Conservation (phyloP, 2,329 filamentous ascomycete species). For the Fusarium falciforme region DNA sequence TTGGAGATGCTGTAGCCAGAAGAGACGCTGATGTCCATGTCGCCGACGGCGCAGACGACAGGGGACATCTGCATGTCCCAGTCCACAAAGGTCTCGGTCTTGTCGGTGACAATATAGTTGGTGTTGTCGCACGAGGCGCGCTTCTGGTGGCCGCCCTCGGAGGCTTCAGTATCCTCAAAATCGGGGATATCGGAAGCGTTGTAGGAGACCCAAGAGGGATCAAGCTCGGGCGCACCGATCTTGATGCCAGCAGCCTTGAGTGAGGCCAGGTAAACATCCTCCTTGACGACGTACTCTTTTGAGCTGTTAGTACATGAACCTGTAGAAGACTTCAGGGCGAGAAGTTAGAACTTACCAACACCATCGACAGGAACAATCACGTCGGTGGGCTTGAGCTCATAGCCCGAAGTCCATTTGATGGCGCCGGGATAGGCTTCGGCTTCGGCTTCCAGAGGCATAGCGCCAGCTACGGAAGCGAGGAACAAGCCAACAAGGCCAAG, state of each 20-base stretch:
- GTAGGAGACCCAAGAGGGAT: background rate
- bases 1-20: slow-evolving; percentile 19
- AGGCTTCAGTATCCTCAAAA: background rate
- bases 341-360: background rate
- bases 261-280: background rate
- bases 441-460: background rate
- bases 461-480: background rate
- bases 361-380: background rate
- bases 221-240: background rate
- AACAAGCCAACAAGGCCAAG: background rate
- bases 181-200: background rate
- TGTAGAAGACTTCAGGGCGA: background rate
- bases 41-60: slow-evolving; percentile 6
- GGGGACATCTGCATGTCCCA: slow-evolving; percentile 28
- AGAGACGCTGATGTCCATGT: slow-evolving; percentile 18
- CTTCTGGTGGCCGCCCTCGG: background rate
- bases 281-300: background rate
- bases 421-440: background rate
- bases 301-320: background rate
- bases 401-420: background rate
- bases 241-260: background rate
- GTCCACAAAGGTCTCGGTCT: slow-evolving; percentile 16
- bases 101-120: slow-evolving; percentile 15
- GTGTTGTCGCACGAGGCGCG: slow-evolving; percentile 1
- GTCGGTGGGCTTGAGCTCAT: background rate